Evolutionary conservation across 805 yeast species (phyloP).

Genomic region (Ogataea wickerhamii): DNA sequence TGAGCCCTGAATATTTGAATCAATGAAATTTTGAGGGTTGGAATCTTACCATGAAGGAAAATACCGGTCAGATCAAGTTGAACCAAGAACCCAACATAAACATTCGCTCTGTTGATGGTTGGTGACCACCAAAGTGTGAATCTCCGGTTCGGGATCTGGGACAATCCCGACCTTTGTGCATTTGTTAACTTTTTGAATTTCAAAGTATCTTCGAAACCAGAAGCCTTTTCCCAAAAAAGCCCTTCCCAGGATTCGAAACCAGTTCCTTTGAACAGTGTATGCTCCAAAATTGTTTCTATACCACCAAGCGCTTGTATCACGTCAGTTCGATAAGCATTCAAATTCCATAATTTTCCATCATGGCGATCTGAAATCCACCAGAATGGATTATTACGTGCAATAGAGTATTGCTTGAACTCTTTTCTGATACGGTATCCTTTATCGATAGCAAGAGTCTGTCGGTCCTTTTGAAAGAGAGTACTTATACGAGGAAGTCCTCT

Average conservation of each 20-base stretch:
- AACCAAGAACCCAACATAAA: conserved; percentile 94
- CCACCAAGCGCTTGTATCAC: conserved; percentile 98
- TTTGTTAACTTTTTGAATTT: conserved; percentile 92
- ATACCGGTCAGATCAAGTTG: conserved; percentile 96
- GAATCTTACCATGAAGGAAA: conserved; percentile 95
- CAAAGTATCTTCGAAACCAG: conserved; percentile 95
- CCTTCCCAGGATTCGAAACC: conserved; percentile 99
- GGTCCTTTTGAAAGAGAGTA: conserved; percentile 89
- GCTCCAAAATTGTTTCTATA: conserved; percentile 91
- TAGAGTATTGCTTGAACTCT: conserved; percentile 69
- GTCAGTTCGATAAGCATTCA: conserved; percentile 89
- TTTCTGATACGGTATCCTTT: conserved; percentile 86
- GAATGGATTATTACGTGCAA: conserved; percentile 77
- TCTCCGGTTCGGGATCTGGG: conserved; percentile 96
- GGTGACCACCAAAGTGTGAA: conserved; percentile 99
- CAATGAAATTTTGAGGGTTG: conserved; percentile 90
- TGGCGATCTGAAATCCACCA: conserved; percentile 96
- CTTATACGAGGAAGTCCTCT: conserved; percentile 95
- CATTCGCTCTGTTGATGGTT: conserved; percentile 95
- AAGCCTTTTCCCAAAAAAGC: conserved; percentile 95
- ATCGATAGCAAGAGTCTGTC: conserved; percentile 92
- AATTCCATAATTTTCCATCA: conserved; percentile 94
- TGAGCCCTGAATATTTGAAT: conserved; percentile 97
- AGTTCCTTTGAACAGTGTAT: conserved; percentile 91
- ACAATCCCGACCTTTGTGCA: conserved; percentile 95